Conservation (phyloP, 1,284 basidiomycete species). For the Puccinia coronata region DNA sequence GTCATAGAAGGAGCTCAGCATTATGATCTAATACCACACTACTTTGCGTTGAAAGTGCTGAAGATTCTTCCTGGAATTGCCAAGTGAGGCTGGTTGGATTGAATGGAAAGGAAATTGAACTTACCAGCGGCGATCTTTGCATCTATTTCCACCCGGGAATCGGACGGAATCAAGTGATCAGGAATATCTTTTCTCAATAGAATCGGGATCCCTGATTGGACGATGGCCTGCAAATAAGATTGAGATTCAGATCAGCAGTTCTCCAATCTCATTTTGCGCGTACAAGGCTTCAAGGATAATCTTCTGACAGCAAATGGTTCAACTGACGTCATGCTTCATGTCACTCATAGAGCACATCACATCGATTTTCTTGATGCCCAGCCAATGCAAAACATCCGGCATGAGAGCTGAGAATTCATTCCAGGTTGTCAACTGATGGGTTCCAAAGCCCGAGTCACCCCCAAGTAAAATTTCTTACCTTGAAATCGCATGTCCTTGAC, state of each 20-base stretch:
- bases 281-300: conserved; percentile 8
- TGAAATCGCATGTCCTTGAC: conserved; percentile 96
- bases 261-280: neutral
- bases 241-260: neutral
- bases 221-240: conserved; percentile 62
- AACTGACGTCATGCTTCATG: conserved; percentile 63
- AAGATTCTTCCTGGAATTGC: neutral
- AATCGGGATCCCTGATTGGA: conserved; percentile 82
- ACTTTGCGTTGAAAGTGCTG: neutral
- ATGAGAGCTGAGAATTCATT: conserved; percentile 67
- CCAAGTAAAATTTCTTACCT: conserved; percentile 43
- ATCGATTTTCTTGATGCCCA: conserved; percentile 64
- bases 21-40: neutral
- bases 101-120: neutral
- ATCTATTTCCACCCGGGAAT: conserved; percentile 91
- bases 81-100: neutral
- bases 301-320: conserved; percentile 52
- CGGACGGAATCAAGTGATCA: conserved; percentile 80
- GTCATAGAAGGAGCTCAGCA: neutral
- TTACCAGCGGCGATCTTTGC: conserved; percentile 84
- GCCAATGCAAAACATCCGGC: conserved; percentile 91
- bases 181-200: conserved; percentile 79
- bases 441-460: neutral
- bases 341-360: conserved; percentile 91
- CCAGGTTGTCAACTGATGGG: neutral